Conservation (phyloP, 1,139 yeast species). For the Zygosaccharomyces pseudobailii region DNA sequence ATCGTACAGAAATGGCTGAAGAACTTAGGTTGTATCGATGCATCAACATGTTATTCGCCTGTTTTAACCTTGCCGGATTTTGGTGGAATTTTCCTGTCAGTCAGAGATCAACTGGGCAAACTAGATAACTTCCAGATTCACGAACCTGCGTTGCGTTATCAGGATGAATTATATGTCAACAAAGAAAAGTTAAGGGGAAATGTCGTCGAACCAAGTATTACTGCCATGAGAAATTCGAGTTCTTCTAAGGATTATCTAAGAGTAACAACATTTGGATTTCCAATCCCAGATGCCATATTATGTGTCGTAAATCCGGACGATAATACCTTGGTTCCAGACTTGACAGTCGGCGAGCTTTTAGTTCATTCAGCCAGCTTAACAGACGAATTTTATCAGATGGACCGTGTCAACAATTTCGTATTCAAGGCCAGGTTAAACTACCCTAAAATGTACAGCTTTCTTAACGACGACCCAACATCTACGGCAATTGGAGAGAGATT, state of each 20-base stretch:
- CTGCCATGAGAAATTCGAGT: constrained; percentile 31
- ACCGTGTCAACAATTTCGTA: constrained; percentile 33
- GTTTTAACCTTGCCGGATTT: constrained; percentile 85
- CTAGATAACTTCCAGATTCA: constrained; percentile 31
- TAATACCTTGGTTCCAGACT: constrained; percentile 78
- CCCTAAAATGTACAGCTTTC: constrained; percentile 27
- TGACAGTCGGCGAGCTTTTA: constrained; percentile 97
- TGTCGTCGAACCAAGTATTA: constrained; percentile 47
- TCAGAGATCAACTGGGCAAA: constrained; percentile 77
- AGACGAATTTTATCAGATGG: constrained; percentile 35
- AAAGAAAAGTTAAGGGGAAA: constrained; percentile 78
- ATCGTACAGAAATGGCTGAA: constrained; percentile 87
- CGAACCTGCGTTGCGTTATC: constrained; percentile 25
- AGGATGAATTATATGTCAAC: constrained; percentile 65
- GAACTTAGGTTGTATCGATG: constrained; percentile 80
- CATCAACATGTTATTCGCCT: constrained; percentile 81
- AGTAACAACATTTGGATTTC: constrained; percentile 90
- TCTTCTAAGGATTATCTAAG: constrained; percentile 46
- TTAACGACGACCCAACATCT: constrained; percentile 11
- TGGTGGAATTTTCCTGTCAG: constrained; percentile 92
- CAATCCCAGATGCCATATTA: constrained; percentile 87
- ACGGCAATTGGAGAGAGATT: constrained; percentile 22
- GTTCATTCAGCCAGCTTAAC: constrained; percentile 39
- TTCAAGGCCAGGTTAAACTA: constrained; percentile 33
- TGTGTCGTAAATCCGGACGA: constrained; percentile 91